Evolutionary conservation across 148 eudicot genomes (phyloP).

Genomic region (Salicornia ramosissima): DNA sequence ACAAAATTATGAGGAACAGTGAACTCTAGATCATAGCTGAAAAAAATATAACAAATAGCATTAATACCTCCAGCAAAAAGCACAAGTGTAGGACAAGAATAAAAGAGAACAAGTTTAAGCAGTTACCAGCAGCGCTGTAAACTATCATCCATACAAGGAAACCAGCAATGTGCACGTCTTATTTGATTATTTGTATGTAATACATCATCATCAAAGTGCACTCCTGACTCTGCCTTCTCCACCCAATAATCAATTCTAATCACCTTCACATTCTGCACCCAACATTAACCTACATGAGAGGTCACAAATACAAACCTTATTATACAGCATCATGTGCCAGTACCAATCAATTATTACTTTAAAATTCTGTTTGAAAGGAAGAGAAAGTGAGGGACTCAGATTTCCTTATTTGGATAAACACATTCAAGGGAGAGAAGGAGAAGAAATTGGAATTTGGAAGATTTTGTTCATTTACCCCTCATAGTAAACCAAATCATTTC

Average conservation of each 20-base stretch:
- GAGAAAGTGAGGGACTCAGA: too few species aligned
- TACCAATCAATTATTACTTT: neutral
- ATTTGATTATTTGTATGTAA: slow-evolving; percentile 89
- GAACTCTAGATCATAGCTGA: slow-evolving; percentile 90
- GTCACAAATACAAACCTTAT: slow-evolving; percentile 42
- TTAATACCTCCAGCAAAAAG: slow-evolving; percentile 17
- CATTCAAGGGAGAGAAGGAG: too few species aligned
- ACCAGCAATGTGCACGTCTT: slow-evolving; percentile 98
- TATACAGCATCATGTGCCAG: slow-evolving; percentile 24
- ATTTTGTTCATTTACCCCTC: too few species aligned
- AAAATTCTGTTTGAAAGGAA: too few species aligned
- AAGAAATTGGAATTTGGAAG: too few species aligned
- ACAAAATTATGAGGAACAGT: slow-evolving; percentile 84
- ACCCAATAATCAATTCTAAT: slow-evolving; percentile 96
- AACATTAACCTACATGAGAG: slow-evolving; percentile 83
- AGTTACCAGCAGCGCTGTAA: slow-evolving; percentile 88
- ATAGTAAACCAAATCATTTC: too few species aligned
- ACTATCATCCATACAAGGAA: slow-evolving; percentile 91
- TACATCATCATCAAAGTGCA: slow-evolving; percentile 68
- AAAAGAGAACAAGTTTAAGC: slow-evolving; percentile 13
- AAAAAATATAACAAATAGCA: slow-evolving; percentile 15
- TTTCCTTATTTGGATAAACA: too few species aligned
- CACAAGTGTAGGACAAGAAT: too few species aligned
- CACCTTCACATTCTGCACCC: slow-evolving; percentile 86
- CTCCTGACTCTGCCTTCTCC: slow-evolving; percentile 93